Evolutionary conservation across 169 alveolate species (phyloP).

Genomic region (Eimeria acervulina): DNA sequence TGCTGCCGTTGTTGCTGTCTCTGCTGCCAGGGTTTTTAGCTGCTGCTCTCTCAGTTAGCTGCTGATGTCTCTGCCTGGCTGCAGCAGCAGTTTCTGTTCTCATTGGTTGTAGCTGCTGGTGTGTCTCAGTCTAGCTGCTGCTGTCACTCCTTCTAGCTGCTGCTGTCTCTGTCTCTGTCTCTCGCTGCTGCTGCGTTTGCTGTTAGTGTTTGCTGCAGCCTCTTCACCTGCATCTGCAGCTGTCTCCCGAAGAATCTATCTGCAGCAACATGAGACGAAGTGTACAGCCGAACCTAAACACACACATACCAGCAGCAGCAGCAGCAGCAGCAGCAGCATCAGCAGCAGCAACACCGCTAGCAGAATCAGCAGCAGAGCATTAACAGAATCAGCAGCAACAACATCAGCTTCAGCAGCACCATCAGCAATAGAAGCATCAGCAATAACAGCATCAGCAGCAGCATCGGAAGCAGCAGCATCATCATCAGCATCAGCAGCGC

Average conservation of each 20-base stretch:
- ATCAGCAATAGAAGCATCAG: not conserved
- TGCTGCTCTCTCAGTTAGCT: not conserved
- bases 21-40: too few relatives aligned
- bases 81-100: not conserved
- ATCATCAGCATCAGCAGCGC: not conserved
- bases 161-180: not conserved
- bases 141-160: not conserved
- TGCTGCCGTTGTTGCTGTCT: too few relatives aligned
- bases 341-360: not conserved
- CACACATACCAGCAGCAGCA: not conserved
- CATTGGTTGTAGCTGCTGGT: not conserved
- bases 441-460: not conserved
- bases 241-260: constrained; percentile 43
- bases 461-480: not conserved
- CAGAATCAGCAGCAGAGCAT: not conserved
- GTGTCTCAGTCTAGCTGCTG: not conserved
- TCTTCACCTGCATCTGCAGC: constrained; percentile 35
- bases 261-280: constrained; percentile 25
- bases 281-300: constrained; percentile 55
- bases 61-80: not conserved
- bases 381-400: not conserved
- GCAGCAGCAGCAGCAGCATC: not conserved
- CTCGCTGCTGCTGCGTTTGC: not conserved
- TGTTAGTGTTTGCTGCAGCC: not conserved
- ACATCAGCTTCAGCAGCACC: not conserved